Conservation (phyloP, 2,329 filamentous ascomycete species). For the Xylariaceae sp. region DNA sequence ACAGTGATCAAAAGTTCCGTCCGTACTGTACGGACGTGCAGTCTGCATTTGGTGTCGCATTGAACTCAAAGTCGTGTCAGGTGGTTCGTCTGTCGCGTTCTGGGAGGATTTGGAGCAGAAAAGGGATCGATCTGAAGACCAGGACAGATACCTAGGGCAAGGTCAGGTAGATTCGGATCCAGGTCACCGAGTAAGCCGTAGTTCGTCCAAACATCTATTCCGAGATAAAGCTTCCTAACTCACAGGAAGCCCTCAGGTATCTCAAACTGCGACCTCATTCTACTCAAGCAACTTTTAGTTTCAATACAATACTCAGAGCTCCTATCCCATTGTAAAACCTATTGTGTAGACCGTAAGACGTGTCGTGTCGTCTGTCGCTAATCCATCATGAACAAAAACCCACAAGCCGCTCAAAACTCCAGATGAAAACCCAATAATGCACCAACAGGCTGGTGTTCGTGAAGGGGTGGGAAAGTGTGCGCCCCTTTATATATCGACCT, state of each 20-base stretch:
- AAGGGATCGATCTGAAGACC: not conserved
- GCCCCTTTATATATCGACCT: not conserved
- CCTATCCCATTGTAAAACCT: slow-evolving; percentile 3
- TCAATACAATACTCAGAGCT: slow-evolving; percentile 1
- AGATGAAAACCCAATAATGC: slow-evolving; percentile 13
- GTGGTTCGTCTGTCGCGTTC: slow-evolving; percentile 3
- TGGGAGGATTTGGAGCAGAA: not conserved
- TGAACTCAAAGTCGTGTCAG: slow-evolving; percentile 9
- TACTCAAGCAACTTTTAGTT: not conserved
- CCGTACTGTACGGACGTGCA: not conserved
- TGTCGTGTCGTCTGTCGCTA: slow-evolving; percentile 11
- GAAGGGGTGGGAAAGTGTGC: not conserved
- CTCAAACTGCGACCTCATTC: not conserved
- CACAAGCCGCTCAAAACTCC: slow-evolving; percentile 14
- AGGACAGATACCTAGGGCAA: too few relatives aligned
- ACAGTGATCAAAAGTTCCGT: too few relatives aligned
- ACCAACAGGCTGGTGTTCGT: not conserved
- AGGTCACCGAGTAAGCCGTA: not conserved
- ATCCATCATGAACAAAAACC: slow-evolving; percentile 6
- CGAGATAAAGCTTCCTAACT: not conserved
- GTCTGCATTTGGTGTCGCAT: not conserved
- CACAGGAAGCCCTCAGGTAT: not conserved
- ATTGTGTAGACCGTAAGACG: not conserved
- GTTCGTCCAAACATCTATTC: not conserved
- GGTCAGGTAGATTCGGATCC: too few relatives aligned